Evolutionary conservation across 2,329 filamentous ascomycete genomes (phyloP).

Genomic region (Chaetoscypha palmicola): DNA sequence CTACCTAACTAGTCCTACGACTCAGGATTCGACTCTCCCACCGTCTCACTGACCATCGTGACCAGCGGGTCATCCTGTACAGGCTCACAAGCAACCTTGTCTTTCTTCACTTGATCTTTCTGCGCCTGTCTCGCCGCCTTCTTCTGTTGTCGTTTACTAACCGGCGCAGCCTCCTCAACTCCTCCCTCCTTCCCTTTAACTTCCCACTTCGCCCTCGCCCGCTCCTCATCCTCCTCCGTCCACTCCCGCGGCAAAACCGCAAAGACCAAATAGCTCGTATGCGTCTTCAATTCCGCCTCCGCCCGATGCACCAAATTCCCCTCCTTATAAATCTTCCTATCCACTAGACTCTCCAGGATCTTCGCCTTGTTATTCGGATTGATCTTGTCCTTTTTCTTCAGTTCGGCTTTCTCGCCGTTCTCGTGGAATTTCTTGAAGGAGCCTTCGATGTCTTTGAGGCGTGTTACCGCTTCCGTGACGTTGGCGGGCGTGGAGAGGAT

Average conservation of each 20-base stretch:
- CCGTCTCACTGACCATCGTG: too few species aligned
- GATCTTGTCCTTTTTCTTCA: conserved; percentile 25
- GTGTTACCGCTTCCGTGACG: conserved; percentile 70
- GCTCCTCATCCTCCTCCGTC: conserved; percentile 73
- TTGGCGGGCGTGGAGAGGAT: conserved; percentile 52
- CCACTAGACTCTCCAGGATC: conserved; percentile 29
- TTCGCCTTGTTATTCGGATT: conserved; percentile 32
- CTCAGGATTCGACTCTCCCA: too few species aligned
- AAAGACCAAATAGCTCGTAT: conserved; percentile 96
- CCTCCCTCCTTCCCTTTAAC: conserved; percentile 17
- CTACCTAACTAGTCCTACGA: too few species aligned
- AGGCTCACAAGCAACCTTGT: too few species aligned
- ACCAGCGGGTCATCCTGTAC: too few species aligned
- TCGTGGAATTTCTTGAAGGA: conserved; percentile 59
- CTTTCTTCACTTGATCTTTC: conserved; percentile 18
- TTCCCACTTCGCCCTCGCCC: conserved; percentile 53
- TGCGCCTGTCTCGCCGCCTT: conserved; percentile 20
- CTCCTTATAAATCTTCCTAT: conserved; percentile 59
- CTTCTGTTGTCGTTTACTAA: conserved; percentile 25
- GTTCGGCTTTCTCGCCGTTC: conserved; percentile 26
- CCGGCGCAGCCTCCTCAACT: conserved; percentile 9
- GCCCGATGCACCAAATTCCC: conserved; percentile 73
- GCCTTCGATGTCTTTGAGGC: conserved; percentile 66
- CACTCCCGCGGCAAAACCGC: conserved; percentile 82
- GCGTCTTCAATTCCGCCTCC: conserved; percentile 86